Conservation (phyloP, 2,329 filamentous ascomycete species). For the Diplodia intermedia region DNA sequence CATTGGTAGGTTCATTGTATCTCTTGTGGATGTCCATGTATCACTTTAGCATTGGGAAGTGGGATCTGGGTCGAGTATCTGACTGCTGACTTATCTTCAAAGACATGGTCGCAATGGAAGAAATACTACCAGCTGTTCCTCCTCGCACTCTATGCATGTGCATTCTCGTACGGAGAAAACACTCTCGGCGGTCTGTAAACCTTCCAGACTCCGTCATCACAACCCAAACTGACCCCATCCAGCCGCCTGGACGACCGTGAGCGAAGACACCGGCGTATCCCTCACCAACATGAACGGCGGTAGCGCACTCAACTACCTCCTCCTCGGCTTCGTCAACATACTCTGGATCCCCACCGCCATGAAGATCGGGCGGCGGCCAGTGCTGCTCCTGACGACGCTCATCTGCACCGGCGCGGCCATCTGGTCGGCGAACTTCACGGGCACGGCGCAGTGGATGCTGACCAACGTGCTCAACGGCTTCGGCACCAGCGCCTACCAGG, state of each 20-base stretch:
- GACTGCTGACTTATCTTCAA: conserved; percentile 16
- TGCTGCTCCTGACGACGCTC: conserved; percentile 46
- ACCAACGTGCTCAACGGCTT: conserved; percentile 44
- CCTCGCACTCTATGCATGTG: conserved; percentile 51
- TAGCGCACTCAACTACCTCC: conserved; percentile 51
- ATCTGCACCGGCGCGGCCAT: conserved; percentile 43
- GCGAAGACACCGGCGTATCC: conserved; percentile 48
- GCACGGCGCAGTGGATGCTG: conserved; percentile 44
- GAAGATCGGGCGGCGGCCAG: conserved; percentile 50
- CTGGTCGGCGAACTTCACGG: conserved; percentile 44
- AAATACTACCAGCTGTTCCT: conserved; percentile 52
- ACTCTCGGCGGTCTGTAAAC: conserved; percentile 41
- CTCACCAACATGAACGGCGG: conserved; percentile 53
- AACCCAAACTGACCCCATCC: neutral
- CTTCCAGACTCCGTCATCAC: neutral
- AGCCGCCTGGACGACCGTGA: conserved; percentile 53
- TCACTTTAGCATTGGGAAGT: neutral
- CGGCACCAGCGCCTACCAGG: conserved; percentile 49
- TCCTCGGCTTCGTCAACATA: conserved; percentile 52
- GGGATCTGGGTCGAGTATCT: neutral
- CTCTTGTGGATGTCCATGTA: neutral
- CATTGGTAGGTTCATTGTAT: conserved; percentile 35
- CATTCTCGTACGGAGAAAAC: conserved; percentile 52
- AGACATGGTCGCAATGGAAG: conserved; percentile 46
- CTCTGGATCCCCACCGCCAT: conserved; percentile 50